Evolutionary conservation across 2,329 filamentous ascomycete genomes (phyloP).

Genomic region (Ascochyta viciae-villosae): DNA sequence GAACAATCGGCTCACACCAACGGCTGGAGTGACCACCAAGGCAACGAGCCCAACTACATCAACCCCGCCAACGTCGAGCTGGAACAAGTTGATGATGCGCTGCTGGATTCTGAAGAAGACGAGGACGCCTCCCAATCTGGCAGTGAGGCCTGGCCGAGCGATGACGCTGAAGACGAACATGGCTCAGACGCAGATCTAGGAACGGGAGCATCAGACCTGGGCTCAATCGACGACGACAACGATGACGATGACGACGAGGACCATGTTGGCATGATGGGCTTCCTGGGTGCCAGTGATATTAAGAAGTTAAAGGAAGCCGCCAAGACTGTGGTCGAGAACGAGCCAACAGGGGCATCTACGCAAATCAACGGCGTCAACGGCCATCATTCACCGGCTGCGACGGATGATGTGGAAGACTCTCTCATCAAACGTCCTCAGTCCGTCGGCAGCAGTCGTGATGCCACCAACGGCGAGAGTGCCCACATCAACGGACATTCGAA

Average conservation of each 20-base stretch:
- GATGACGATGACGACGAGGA: conserved; percentile 22
- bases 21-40: conserved; percentile 29
- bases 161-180: conserved; percentile 41
- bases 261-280: conserved; percentile 44
- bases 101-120: conserved; percentile 48
- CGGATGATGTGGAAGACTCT: conserved; percentile 53
- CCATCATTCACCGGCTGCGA: conserved; percentile 50
- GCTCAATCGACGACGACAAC: conserved; percentile 30
- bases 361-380: conserved; percentile 40
- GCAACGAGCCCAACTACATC: conserved; percentile 32
- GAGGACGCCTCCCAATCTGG: conserved; percentile 39
- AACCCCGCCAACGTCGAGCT: conserved; percentile 48
- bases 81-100: conserved; percentile 51
- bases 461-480: conserved; percentile 22
- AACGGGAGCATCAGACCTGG: conserved; percentile 32
- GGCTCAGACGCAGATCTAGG: conserved; percentile 31
- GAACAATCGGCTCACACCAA: conserved; percentile 27
- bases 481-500: conserved; percentile 22
- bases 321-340: conserved; percentile 33
- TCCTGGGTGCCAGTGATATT: conserved; percentile 43
- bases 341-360: conserved; percentile 31
- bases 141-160: conserved; percentile 48
- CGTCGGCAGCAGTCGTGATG: not conserved
- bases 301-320: conserved; percentile 46
- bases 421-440: conserved; percentile 29